phyloP scores from a whole-genome alignment of 83 land plant species.

The Diphasiastrum complanatum region DNA sequence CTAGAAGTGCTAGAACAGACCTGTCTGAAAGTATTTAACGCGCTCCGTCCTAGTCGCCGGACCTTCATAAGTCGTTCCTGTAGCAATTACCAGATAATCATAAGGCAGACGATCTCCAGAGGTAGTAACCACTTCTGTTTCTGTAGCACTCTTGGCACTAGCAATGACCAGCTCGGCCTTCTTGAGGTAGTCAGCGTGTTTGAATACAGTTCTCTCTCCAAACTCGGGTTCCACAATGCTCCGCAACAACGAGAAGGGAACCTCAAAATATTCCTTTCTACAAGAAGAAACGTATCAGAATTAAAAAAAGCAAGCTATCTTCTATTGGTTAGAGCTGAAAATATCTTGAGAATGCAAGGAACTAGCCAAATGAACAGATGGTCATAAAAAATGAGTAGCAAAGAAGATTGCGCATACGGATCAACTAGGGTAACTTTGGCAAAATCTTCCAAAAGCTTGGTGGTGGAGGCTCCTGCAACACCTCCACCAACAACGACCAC shows the following conservation, averaged over 20 bases:
- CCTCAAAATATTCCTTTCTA: slow-evolving; percentile 79
- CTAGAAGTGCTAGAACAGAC: slow-evolving; percentile 9
- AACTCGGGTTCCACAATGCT: slow-evolving; percentile 74
- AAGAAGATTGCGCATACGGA: slow-evolving; percentile 32
- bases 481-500: slow-evolving; percentile 67
- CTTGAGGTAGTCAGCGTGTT: slow-evolving; percentile 49
- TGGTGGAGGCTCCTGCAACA: slow-evolving; percentile 41
- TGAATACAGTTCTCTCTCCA: slow-evolving; percentile 51
- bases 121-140: slow-evolving; percentile 46
- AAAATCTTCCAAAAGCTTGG: slow-evolving; percentile 29
- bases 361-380: background rate
- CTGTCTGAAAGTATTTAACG: slow-evolving; percentile 39
- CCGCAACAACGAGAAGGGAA: slow-evolving; percentile 65
- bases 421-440: slow-evolving; percentile 56
- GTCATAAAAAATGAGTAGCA: background rate
- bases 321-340: background rate
- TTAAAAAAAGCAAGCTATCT: background rate
- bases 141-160: slow-evolving; percentile 37
- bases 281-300: background rate
- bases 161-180: slow-evolving; percentile 40
- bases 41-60: slow-evolving; percentile 42
- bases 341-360: background rate
- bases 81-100: slow-evolving; percentile 71
- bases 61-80: slow-evolving; percentile 45
- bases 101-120: slow-evolving; percentile 45